A percentile compares a stretch with the other conserved stretches of the same genome.
Evolutionary conservation across 2,329 filamentous ascomycete genomes (phyloP).

Genomic region (Ophiostoma piceae): DNA sequence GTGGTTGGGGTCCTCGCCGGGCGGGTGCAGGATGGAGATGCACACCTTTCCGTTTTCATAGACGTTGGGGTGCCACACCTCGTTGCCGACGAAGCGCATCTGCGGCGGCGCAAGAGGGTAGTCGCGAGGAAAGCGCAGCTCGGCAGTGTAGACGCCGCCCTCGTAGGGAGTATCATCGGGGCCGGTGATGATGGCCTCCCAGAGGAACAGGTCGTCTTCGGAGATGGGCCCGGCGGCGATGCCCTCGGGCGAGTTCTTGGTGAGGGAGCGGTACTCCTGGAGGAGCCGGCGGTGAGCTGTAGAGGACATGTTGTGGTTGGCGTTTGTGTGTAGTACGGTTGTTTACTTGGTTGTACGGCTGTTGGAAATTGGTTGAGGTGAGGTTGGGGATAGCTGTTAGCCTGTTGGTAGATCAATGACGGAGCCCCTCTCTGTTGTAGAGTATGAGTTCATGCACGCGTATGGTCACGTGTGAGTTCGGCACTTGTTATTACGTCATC

Average conservation of each 20-base stretch:
- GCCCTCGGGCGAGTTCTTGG: conserved; percentile 92
- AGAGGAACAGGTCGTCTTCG: conserved; percentile 92
- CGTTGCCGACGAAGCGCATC: conserved; percentile 82
- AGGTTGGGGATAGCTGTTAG: neutral
- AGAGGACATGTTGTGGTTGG: conserved; percentile 45
- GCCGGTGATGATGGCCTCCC: conserved; percentile 94
- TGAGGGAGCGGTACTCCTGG: conserved; percentile 91
- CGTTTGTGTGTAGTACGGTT: neutral
- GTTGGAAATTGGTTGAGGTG: neutral
- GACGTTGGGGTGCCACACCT: conserved; percentile 96
- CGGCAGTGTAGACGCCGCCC: conserved; percentile 90
- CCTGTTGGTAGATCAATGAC: neutral
- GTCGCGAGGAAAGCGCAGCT: conserved; percentile 90
- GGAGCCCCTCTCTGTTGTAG: neutral
- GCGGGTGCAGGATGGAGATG: conserved; percentile 96
- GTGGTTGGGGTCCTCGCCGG: conserved; percentile 95
- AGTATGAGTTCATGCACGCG: neutral
- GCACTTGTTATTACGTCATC: neutral
- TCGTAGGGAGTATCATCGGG: conserved; percentile 95
- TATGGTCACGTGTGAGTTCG: neutral
- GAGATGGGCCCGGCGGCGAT: conserved; percentile 90
- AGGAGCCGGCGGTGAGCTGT: conserved; percentile 76
- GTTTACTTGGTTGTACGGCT: neutral
- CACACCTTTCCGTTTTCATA: conserved; percentile 90
- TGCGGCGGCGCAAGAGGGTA: conserved; percentile 94